Evolutionary conservation across 345 rosid species (phyloP), one percentile per base, ranked within the genome.

Genomic region (Gossypium mustelinum): DNA sequence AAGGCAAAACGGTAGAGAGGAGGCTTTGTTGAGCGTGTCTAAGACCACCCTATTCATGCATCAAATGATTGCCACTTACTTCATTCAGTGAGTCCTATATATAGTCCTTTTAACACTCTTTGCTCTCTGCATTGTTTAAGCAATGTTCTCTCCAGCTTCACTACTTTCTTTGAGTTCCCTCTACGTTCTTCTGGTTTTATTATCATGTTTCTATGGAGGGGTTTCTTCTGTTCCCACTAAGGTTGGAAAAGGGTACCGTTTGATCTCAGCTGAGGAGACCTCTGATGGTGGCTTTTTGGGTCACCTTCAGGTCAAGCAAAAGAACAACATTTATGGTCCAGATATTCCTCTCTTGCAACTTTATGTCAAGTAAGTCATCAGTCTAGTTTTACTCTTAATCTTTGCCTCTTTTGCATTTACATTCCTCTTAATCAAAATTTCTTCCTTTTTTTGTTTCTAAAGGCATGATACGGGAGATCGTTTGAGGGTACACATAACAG

Each of bases 181-280:
- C 55, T 48, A 34, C 41, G 61, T 81, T 71, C 62, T 86, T 20
- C 74, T 89, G 0, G 20, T 80, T 70, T 57, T 86, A 41, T 2
- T 86, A 56, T 67, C 77, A 58, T 82, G 87, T 68, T 27, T 79
- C 75, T 76, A 52, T 60, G 81, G 83, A 20, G 81, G 57, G 20
- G 55, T 84, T 73, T 71, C 85, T 9, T 51, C 84, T 7, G 41
- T 55, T 2, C 79, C 81, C 2, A 27, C 84, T 65, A 88, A 87
- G 80, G 88, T 93, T 77, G 99, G 98, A 74, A 45, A 84, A 20
- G 99, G 99, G 74, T 93, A 96, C 87, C 89, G 97, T 81, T 79
- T 96, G 59, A 80, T 93, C 82, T 89, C 97, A 48, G 48, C 90
- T 56, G 88, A 89, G 76, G 97, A 93, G 78, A 83, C 94, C 54